Percentiles rank a stretch among this genome's conserved stretches.
phyloP scores from a whole-genome alignment of 2,329 filamentous ascomycete species.

The Botrytis paeoniae region DNA sequence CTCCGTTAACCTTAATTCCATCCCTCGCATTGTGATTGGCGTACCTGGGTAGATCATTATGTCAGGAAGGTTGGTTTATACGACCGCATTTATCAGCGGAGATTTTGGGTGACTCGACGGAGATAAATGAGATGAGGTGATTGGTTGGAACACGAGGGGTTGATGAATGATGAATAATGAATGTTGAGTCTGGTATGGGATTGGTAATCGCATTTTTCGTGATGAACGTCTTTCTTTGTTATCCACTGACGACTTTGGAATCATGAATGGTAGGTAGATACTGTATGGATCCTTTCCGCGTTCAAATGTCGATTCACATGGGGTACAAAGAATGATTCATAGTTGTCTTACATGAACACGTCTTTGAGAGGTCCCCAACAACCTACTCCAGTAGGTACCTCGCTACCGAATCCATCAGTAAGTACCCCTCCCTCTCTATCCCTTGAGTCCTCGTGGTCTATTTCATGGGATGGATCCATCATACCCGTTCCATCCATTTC shows the following conservation, averaged over 20 bases:
- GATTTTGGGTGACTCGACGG: not conserved
- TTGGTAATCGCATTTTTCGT: not conserved
- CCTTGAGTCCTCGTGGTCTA: slow-evolving; percentile 5
- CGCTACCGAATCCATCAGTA: not conserved
- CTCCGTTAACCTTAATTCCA: slow-evolving; percentile 7
- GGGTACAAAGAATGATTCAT: not conserved
- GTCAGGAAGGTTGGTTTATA: not conserved
- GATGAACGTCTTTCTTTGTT: not conserved
- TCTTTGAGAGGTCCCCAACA: not conserved
- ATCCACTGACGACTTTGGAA: not conserved
- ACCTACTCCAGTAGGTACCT: not conserved
- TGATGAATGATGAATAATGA: not conserved
- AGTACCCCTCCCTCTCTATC: not conserved
- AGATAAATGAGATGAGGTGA: slow-evolving; percentile 4
- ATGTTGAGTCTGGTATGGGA: no score
- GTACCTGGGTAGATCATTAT: not conserved
- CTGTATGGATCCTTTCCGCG: not conserved
- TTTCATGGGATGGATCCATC: not conserved
- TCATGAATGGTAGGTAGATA: not conserved
- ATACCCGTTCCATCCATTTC: not conserved
- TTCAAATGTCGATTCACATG: not conserved
- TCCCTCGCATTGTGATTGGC: not conserved
- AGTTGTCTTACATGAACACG: slow-evolving; percentile 4
- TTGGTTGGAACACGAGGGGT: not conserved
- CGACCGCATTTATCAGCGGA: not conserved